Conservation (phyloP, 805 yeast species). For the Ogataea trehaloabstinens region DNA sequence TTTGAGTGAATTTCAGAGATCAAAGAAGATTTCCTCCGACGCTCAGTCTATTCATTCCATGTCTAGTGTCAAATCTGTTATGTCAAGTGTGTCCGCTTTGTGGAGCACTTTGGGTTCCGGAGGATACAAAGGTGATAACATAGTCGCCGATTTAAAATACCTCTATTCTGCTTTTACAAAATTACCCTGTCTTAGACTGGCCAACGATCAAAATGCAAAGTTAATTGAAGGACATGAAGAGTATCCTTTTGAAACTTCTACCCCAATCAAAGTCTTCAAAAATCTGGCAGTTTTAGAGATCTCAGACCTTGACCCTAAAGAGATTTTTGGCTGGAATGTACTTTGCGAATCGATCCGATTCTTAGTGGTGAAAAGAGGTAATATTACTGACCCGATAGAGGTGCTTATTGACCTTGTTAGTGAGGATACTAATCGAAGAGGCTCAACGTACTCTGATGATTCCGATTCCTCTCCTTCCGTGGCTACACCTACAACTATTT, state of each 20-base stretch:
- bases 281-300: slow-evolving; percentile 62
- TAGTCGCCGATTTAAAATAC: slow-evolving; percentile 46
- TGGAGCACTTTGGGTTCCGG: slow-evolving; percentile 36
- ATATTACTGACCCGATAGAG: slow-evolving; percentile 51
- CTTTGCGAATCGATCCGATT: slow-evolving; percentile 54
- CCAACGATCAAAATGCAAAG: slow-evolving; percentile 58
- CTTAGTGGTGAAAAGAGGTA: slow-evolving; percentile 50
- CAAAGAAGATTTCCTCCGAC: slow-evolving; percentile 33
- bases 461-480: slow-evolving; percentile 16
- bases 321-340: slow-evolving; percentile 62
- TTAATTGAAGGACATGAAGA: slow-evolving; percentile 63
- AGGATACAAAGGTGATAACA: slow-evolving; percentile 45
- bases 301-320: slow-evolving; percentile 59
- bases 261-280: slow-evolving; percentile 60
- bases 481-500: slow-evolving; percentile 16
- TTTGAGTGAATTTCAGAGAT: slow-evolving; percentile 51
- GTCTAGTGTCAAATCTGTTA: slow-evolving; percentile 53
- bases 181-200: slow-evolving; percentile 59
- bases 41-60: slow-evolving; percentile 55
- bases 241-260: slow-evolving; percentile 68
- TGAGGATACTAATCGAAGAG: slow-evolving; percentile 42
- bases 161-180: slow-evolving; percentile 63
- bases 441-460: slow-evolving; percentile 23
- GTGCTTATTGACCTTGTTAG: slow-evolving; percentile 49
- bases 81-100: slow-evolving; percentile 43